These are phyloP conservation scores for Ophiostoma sp. DNA, from an alignment of 2,329 filamentous ascomycete genomes.

Conservation along the genomic window DNA sequence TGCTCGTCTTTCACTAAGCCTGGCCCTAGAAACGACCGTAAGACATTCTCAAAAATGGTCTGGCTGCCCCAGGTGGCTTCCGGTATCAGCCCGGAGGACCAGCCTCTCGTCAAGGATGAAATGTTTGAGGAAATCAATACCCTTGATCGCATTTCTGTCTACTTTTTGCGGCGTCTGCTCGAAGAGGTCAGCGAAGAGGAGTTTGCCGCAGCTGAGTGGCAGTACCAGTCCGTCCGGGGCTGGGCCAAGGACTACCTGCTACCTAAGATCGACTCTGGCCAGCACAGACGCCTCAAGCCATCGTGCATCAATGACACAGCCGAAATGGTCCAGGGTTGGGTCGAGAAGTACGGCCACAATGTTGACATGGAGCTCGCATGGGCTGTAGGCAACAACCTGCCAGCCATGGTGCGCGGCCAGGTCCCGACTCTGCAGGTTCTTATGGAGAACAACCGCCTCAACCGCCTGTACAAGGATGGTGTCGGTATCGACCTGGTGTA, in stretches of 20 bases:
- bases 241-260: slow-evolving; percentile 23
- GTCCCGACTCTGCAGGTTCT: slow-evolving; percentile 33
- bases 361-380: slow-evolving; percentile 25
- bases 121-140: slow-evolving; percentile 19
- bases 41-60: slow-evolving; percentile 22
- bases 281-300: slow-evolving; percentile 22
- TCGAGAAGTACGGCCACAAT: slow-evolving; percentile 9
- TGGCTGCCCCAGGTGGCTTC: slow-evolving; percentile 22
- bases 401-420: slow-evolving; percentile 23
- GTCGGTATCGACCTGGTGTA: slow-evolving; percentile 28
- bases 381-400: slow-evolving; percentile 23
- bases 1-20: slow-evolving; percentile 26
- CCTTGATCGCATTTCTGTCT: slow-evolving; percentile 22
- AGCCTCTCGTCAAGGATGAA: slow-evolving; percentile 13
- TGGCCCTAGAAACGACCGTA: slow-evolving; percentile 22
- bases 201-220: slow-evolving; percentile 21
- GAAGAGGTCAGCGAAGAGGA: slow-evolving; percentile 20
- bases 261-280: slow-evolving; percentile 21
- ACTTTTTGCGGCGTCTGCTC: slow-evolving; percentile 20
- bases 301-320: slow-evolving; percentile 18
- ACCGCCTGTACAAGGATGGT: slow-evolving; percentile 33
- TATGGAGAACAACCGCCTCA: slow-evolving; percentile 34
- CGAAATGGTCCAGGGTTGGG: slow-evolving; percentile 20
- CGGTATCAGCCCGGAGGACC: slow-evolving; percentile 18
- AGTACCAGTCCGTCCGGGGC: slow-evolving; percentile 19